Conservation (phyloP, 495 filamentous ascomycete species). For the Lasiosphaeria miniovina region DNA sequence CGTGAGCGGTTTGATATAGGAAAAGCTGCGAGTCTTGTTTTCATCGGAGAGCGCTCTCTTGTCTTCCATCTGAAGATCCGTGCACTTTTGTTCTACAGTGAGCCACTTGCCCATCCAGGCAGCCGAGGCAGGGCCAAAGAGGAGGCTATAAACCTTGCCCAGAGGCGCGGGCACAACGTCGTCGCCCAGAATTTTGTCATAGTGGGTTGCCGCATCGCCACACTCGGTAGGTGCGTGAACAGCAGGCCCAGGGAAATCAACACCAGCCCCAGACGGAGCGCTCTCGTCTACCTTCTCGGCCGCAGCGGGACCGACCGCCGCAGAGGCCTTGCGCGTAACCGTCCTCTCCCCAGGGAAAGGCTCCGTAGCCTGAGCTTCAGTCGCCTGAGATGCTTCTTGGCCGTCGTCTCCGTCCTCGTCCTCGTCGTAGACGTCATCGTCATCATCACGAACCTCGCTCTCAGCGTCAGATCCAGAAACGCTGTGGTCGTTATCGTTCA, state of each 20-base stretch:
- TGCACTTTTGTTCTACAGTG: constrained; percentile 80
- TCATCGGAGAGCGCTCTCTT: constrained; percentile 72
- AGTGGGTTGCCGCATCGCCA: constrained; percentile 70
- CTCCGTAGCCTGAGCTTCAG: constrained; percentile 58
- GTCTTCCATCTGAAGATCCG: constrained; percentile 80
- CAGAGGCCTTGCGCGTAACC: constrained; percentile 63
- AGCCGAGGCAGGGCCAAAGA: constrained; percentile 78
- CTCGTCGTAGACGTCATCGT: constrained; percentile 69
- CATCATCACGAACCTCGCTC: constrained; percentile 59
- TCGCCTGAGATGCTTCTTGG: constrained; percentile 56
- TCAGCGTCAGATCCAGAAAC: constrained; percentile 58
- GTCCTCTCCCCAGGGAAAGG: constrained; percentile 56
- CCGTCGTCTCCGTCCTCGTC: constrained; percentile 70
- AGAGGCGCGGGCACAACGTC: constrained; percentile 84
- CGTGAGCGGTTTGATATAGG: constrained; percentile 87
- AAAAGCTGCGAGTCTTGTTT: constrained; percentile 68
- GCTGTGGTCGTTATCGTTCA: constrained; percentile 42
- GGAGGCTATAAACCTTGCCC: constrained; percentile 83
- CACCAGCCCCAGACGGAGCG: constrained; percentile 45
- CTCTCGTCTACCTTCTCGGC: constrained; percentile 57
- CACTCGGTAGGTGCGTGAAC: constrained; percentile 83
- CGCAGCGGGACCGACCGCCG: constrained; percentile 33
- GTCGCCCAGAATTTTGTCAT: constrained; percentile 80
- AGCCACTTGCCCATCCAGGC: constrained; percentile 83
- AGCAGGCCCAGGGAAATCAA: constrained; percentile 83